Conservation (phyloP, 768 basidiomycete genomes). For the Phanerodontia chrysosporium region DNA sequence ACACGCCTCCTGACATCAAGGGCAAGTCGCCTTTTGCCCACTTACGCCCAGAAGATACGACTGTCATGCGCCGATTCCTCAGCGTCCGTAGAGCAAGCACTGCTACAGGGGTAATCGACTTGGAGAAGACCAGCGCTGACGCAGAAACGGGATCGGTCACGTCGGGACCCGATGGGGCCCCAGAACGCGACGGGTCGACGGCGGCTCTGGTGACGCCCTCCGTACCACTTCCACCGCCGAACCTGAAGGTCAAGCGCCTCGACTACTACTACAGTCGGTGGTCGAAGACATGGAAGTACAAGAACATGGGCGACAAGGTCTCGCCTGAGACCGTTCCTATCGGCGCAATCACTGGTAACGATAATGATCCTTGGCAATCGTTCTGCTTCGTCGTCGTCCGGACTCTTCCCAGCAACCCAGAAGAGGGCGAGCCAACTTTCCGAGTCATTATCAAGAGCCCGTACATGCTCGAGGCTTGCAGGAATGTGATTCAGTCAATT, state of each 20-base stretch:
- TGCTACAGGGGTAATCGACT: neutral
- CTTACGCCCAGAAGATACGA: neutral
- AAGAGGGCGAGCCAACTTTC: constrained; percentile 39
- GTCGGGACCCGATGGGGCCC: neutral
- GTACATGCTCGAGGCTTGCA: constrained; percentile 53
- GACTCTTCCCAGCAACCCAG: constrained; percentile 35
- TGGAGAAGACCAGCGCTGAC: neutral
- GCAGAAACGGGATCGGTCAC: neutral
- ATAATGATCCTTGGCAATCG: constrained; percentile 53
- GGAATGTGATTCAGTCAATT: constrained; percentile 52
- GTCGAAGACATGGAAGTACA: constrained; percentile 55
- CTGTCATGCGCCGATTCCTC: constrained; percentile 7
- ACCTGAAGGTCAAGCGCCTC: constrained; percentile 55
- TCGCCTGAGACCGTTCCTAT: constrained; percentile 43
- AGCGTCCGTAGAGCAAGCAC: neutral
- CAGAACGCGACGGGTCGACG: constrained; percentile 3
- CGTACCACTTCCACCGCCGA: constrained; percentile 37
- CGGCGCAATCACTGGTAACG: constrained; percentile 17
- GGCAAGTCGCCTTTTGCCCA: neutral
- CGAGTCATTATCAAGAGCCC: constrained; percentile 55
- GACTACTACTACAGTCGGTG: constrained; percentile 57
- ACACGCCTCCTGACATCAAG: neutral
- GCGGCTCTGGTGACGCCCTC: constrained; percentile 8
- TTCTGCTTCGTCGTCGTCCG: constrained; percentile 57
- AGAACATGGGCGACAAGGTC: constrained; percentile 54